Evolutionary conservation across 768 basidiomycete species (phyloP), one percentile per base, ranked within the genome.

Genomic region (Amanita fuliginea): DNA sequence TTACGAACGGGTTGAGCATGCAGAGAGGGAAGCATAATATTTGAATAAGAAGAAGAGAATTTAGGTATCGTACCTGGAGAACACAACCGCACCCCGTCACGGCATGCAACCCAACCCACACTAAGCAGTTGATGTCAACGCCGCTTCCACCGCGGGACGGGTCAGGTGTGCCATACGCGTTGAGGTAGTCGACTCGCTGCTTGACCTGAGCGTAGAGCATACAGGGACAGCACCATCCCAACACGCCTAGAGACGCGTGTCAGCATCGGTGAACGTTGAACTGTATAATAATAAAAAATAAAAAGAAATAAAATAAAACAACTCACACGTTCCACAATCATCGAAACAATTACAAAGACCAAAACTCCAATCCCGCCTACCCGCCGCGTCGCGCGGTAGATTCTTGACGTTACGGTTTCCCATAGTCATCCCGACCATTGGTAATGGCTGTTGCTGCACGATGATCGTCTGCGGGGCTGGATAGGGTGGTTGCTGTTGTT

Each of bases 181-280:
- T 55, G 40, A 75, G 58, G 50, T 73, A 65, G 32, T 71, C 66
- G 43, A 64, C 56, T 40, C 74, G 72, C 26, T 58, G 59, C 56
- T 68, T 72, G 59, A 67, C 64, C 51, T 68, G 59, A 26, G 63
- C 61, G 57, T 71, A 73, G 43, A 64, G 53, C 50, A 73, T 52
- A 56, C 71, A 74, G 0, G 74, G 73, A 58, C 62, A 68, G 57
- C 60, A 74, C 26, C 59, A 68, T 1, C 70, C 58, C n/a, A 69
- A 49, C 44, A 66, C 52, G 52, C 66, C 72, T 75, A n/a, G 18
- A n/a, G 13, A 35, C n/a, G n/a, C n/a, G n/a, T n/a, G n/a, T n/a
- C n/a, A n/a, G n/a, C n/a, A n/a, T n/a, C n/a, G n/a, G n/a, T n/a
- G n/a, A n/a, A n/a, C n/a, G n/a, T n/a, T n/a, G n/a, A n/a, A n/a